Evolutionary conservation across 441 rosid genomes (phyloP).

Genomic region (Dalechampia spathulata): DNA sequence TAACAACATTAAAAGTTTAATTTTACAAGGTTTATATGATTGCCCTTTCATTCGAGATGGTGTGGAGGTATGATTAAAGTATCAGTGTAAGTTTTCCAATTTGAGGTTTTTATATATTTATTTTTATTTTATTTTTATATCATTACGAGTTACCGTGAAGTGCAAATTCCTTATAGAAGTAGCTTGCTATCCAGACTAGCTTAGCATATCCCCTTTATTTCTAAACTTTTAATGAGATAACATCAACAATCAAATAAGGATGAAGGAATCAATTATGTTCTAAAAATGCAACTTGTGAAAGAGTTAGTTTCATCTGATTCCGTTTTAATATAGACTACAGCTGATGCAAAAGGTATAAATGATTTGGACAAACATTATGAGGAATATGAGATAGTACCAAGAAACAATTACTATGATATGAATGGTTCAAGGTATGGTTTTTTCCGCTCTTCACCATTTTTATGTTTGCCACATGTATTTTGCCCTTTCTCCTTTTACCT

Average conservation of each 20-base stretch:
- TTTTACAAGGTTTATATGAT: slow-evolving; percentile 59
- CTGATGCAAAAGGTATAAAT: slow-evolving; percentile 26
- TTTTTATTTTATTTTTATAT: slow-evolving; percentile 6
- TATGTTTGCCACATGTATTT: background rate
- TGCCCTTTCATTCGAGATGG: slow-evolving; percentile 82
- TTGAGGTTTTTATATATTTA: too few species aligned
- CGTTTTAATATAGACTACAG: slow-evolving; percentile 15
- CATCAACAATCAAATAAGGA: slow-evolving; percentile 24
- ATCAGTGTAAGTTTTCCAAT: slow-evolving; percentile 7
- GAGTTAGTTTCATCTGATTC: slow-evolving; percentile 20
- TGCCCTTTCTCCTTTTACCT: background rate
- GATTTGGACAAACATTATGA: slow-evolving; percentile 21
- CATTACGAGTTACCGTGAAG: slow-evolving; percentile 34
- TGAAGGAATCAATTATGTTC: slow-evolving; percentile 20
- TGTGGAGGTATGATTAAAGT: slow-evolving; percentile 45
- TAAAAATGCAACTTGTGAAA: slow-evolving; percentile 16
- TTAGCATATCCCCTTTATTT: slow-evolving; percentile 55
- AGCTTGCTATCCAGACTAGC: slow-evolving; percentile 62
- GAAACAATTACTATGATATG: slow-evolving; percentile 17
- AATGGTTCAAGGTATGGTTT: slow-evolving; percentile 31
- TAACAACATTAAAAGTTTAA: slow-evolving; percentile 51
- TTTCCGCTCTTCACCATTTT: slow-evolving; percentile 5
- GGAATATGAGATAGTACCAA: slow-evolving; percentile 25
- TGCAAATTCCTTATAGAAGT: slow-evolving; percentile 28
- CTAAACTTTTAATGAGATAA: slow-evolving; percentile 41